A percentile compares a stretch with the other conserved stretches of the same genome.
Evolutionary conservation across 768 basidiomycete genomes (phyloP).

Genomic region (Asterophora lycoperdoides): DNA sequence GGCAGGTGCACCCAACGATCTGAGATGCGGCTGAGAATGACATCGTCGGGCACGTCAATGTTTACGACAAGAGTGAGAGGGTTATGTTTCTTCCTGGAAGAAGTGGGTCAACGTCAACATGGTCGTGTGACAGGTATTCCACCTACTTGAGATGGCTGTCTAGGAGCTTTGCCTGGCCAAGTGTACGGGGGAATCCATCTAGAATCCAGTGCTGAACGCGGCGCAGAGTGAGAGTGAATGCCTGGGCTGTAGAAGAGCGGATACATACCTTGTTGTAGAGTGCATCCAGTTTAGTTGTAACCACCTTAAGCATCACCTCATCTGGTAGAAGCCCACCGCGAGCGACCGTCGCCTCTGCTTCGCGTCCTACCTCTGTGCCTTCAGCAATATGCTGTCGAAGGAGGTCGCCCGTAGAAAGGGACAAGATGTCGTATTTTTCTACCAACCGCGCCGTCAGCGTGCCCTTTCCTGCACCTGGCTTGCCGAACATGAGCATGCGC

Average conservation of each 20-base stretch:
- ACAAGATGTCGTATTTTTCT: slow-evolving; percentile 73
- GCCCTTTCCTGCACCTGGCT: slow-evolving; percentile 84
- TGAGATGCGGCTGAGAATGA: slow-evolving; percentile 81
- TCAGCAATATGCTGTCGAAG: slow-evolving; percentile 80
- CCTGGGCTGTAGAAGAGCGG: background rate
- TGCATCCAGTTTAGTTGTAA: slow-evolving; percentile 65
- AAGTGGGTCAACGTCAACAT: slow-evolving; percentile 1
- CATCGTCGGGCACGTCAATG: slow-evolving; percentile 82
- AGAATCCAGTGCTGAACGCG: slow-evolving; percentile 76
- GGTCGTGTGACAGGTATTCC: slow-evolving; percentile 1
- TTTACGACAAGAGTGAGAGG: slow-evolving; percentile 81
- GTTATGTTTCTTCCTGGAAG: slow-evolving; percentile 49
- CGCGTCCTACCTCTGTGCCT: slow-evolving; percentile 64
- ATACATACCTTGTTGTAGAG: slow-evolving; percentile 58
- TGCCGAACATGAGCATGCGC: slow-evolving; percentile 75
- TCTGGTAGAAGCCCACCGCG: slow-evolving; percentile 75
- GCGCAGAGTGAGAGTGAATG: slow-evolving; percentile 1
- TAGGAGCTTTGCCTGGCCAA: slow-evolving; percentile 77
- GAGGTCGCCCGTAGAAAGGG: slow-evolving; percentile 81
- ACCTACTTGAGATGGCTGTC: slow-evolving; percentile 70
- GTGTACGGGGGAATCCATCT: slow-evolving; percentile 89
- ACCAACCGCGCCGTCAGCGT: slow-evolving; percentile 74
- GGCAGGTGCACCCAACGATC: slow-evolving; percentile 88
- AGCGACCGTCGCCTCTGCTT: slow-evolving; percentile 78
- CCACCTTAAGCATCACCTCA: slow-evolving; percentile 72